These are phyloP conservation scores for Claviceps paspali DNA, from an alignment of 2,329 filamentous ascomycete species.

Conservation along the genomic window DNA sequence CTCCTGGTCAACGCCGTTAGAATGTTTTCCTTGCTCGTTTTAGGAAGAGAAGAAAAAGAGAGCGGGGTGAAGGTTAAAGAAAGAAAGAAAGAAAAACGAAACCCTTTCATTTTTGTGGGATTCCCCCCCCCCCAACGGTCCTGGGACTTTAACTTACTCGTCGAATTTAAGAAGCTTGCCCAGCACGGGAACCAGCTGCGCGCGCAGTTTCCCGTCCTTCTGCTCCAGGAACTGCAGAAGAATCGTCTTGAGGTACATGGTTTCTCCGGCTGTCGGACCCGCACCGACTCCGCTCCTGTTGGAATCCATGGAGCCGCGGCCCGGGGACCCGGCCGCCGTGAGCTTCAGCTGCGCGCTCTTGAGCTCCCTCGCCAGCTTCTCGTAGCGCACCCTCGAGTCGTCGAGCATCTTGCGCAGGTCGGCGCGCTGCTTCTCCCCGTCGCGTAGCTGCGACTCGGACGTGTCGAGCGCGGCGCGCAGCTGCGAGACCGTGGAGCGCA, in stretches of 20 bases:
- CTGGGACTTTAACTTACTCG: slow-evolving; percentile 45
- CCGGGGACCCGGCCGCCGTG: slow-evolving; percentile 24
- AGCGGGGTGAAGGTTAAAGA: background rate
- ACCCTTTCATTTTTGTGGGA: background rate
- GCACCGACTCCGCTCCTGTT: slow-evolving; percentile 17
- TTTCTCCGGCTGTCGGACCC: slow-evolving; percentile 23
- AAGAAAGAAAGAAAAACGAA: background rate
- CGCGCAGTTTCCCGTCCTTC: slow-evolving; percentile 60
- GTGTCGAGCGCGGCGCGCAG: slow-evolving; percentile 72
- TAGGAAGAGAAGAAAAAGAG: background rate
- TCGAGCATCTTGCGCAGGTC: slow-evolving; percentile 65
- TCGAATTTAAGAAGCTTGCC: slow-evolving; percentile 65
- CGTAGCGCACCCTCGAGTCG: slow-evolving; percentile 60
- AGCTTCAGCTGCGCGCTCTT: slow-evolving; percentile 36
- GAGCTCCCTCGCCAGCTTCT: slow-evolving; percentile 60
- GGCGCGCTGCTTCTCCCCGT: slow-evolving; percentile 67
- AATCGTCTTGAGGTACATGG: slow-evolving; percentile 65
- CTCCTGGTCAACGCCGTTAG: slow-evolving; percentile 16
- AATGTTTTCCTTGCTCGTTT: background rate
- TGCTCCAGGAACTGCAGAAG: slow-evolving; percentile 69
- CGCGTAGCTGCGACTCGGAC: slow-evolving; percentile 67
- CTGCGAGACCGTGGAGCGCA: slow-evolving; percentile 60
- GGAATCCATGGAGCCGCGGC: slow-evolving; percentile 25
- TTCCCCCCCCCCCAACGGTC: no score
- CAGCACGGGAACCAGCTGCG: slow-evolving; percentile 63